A percentile compares a stretch with the other conserved stretches of the same genome.
Evolutionary conservation across 2,329 filamentous ascomycete species (phyloP).

Genomic region (Diaporthe citrichinensis): DNA sequence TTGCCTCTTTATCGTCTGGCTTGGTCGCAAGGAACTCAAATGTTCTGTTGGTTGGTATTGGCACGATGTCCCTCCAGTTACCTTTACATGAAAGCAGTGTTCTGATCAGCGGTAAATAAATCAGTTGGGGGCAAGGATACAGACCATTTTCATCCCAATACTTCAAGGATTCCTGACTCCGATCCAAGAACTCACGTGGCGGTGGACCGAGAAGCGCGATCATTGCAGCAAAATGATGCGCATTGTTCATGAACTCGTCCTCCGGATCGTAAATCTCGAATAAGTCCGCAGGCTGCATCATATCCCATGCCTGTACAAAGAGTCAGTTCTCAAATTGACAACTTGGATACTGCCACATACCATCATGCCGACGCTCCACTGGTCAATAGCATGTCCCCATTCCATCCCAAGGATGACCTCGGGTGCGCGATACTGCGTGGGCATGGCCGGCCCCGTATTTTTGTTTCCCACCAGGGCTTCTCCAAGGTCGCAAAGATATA

Average conservation of each 20-base stretch:
- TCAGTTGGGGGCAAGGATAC: fast-evolving
- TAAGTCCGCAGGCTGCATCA: background rate
- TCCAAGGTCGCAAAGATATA: slow-evolving; percentile 1
- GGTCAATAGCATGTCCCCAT: slow-evolving; percentile 1
- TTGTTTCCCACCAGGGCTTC: background rate
- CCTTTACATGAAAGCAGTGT: background rate
- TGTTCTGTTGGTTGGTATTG: background rate
- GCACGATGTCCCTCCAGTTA: background rate
- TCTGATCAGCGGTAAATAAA: background rate
- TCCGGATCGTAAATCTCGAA: background rate
- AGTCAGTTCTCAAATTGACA: background rate
- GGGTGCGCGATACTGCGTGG: background rate
- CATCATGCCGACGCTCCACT: slow-evolving; percentile 4
- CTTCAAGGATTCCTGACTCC: slow-evolving; percentile 1
- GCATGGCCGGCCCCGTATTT: background rate
- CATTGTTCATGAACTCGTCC: slow-evolving; percentile 3
- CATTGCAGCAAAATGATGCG: slow-evolving; percentile 3
- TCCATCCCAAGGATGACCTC: background rate
- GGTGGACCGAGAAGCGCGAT: slow-evolving; percentile 22
- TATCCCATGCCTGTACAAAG: background rate
- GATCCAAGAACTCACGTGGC: background rate
- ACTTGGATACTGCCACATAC: background rate
- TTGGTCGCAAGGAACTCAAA: background rate
- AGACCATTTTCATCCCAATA: slow-evolving; percentile 8
- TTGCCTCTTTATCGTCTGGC: background rate